These are phyloP conservation scores for Pythium oligandrum DNA, from an alignment of 352 stramenopile species.

Conservation along the genomic window DNA sequence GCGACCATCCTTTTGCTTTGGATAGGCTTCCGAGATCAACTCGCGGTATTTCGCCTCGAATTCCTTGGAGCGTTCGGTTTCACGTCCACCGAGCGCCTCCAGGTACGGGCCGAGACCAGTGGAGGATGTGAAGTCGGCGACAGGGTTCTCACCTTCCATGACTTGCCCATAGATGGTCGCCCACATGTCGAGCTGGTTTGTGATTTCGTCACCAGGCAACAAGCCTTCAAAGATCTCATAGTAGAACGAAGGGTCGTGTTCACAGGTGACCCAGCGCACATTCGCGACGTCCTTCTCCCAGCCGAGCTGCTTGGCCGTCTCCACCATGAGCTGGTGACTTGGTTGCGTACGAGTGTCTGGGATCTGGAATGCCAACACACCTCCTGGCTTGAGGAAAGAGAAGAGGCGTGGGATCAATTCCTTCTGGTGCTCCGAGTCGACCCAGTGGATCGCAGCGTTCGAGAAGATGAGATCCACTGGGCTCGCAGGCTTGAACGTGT, in stretches of 20 bases:
- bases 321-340: slow-evolving; percentile 56
- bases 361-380: slow-evolving; percentile 68
- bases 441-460: slow-evolving; percentile 71
- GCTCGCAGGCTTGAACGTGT: slow-evolving; percentile 30
- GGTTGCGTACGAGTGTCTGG: slow-evolving; percentile 54
- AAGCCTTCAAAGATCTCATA: slow-evolving; percentile 53
- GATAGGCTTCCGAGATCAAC: slow-evolving; percentile 48
- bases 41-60: slow-evolving; percentile 58
- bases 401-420: slow-evolving; percentile 44
- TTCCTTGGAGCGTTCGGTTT: slow-evolving; percentile 14
- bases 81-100: slow-evolving; percentile 34
- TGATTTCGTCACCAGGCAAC: neutral
- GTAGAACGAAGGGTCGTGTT: slow-evolving; percentile 58
- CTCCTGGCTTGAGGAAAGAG: slow-evolving; percentile 60
- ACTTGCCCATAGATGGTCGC: slow-evolving; percentile 52
- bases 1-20: slow-evolving; percentile 44
- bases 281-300: slow-evolving; percentile 28
- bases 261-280: slow-evolving; percentile 68
- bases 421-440: slow-evolving; percentile 40
- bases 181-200: slow-evolving; percentile 56
- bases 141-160: slow-evolving; percentile 54
- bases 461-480: slow-evolving; percentile 69
- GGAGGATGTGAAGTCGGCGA: slow-evolving; percentile 64
- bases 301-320: slow-evolving; percentile 38
- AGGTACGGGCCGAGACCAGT: slow-evolving; percentile 59